Base-by-base conservation (phyloP, 371 early-diverging fungal genomes). In the Haplosporangium sp. region DNA sequence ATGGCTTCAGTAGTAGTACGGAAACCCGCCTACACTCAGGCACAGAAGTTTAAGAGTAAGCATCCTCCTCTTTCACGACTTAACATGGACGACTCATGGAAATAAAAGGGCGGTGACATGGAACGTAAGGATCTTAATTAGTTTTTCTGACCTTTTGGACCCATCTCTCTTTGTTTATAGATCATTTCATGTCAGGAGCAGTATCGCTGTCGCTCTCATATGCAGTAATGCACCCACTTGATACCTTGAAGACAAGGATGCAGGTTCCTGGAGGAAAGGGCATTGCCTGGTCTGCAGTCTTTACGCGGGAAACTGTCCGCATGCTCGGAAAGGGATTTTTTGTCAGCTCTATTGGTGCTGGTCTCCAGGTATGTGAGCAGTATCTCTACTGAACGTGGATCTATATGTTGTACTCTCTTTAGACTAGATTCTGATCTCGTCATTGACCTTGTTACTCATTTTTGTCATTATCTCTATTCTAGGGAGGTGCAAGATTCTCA, bases 401-500 rank as follows among this genome's bases (percentile, higher is more conserved):
- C 29, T 2, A 2, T 4, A 29, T 29, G 29, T 4, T 29, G 29
- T 29, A 4, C 29, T 29, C 29, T 29, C 4, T 29, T 29, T 29
- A 29, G 29, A 29, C 29, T 29, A 29, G 29, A 29, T 4, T 4
- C 29, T 29, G 29, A 29, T 29, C 29, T 29, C 29, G 29, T 29
- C 29, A 2, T 29, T 29, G 29, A 4, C 29, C 1, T 29, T 29
- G 29, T 29, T 29, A 29, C 29, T 29, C 29, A 29, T 29, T 29
- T 29, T 29, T 29, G 4, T 29, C 29, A 29, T 29, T 53, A 5
- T 29, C 1, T 20, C 10, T 3, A n/a, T 21, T 62, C 36, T 69
- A 89, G 85, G 94, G 94, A 14, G 93, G 93, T 43, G 86, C 91
- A 5, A 85, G 95, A 8, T 88, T 93, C 64, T 86, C 91, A 8